A percentile compares a stretch with the other conserved stretches of the same genome.
Conservation (phyloP, 2,329 filamentous ascomycete species). For the Clarireedia sp. region DNA sequence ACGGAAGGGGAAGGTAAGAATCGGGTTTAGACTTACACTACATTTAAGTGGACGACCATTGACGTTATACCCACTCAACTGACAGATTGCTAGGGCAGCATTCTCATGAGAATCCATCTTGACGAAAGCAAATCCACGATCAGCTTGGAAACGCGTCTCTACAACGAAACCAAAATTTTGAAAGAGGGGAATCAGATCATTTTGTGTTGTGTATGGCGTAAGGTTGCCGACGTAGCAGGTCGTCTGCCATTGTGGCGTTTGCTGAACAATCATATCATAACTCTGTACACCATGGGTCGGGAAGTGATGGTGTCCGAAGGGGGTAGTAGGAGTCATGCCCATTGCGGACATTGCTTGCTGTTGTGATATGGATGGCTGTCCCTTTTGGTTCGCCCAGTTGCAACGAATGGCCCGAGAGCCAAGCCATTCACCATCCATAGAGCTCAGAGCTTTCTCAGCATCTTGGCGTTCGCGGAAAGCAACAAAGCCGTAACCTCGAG, state of each 20-base stretch:
- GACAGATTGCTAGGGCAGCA: constrained; percentile 95
- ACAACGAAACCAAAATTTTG: constrained; percentile 98
- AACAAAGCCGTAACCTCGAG: constrained; percentile 94
- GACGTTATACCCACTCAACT: constrained; percentile 95
- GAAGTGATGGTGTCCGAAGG: constrained; percentile 96
- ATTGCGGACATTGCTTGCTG: constrained; percentile 95
- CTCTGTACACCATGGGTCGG: constrained; percentile 94
- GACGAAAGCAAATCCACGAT: constrained; percentile 95
- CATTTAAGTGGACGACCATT: constrained; percentile 96
- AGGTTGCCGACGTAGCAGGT: constrained; percentile 97
- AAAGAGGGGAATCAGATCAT: constrained; percentile 94
- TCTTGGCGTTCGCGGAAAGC: constrained; percentile 91
- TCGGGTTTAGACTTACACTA: constrained; percentile 63
- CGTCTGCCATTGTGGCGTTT: constrained; percentile 97
- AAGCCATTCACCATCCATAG: constrained; percentile 99
- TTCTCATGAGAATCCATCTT: constrained; percentile 99
- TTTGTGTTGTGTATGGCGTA: constrained; percentile 94
- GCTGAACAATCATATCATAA: constrained; percentile 92
- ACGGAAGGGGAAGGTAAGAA: constrained; percentile 8
- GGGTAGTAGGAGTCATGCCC: constrained; percentile 96
- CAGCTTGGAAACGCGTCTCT: constrained; percentile 95
- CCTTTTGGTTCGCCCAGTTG: constrained; percentile 99
- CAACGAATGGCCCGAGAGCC: constrained; percentile 96
- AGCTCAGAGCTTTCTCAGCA: constrained; percentile 90
- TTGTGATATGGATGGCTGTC: constrained; percentile 97